Percentiles rank a stretch among this genome's conserved stretches.
Evolutionary conservation across 306 rosid genomes (phyloP).

Genomic region (Trifolium subterraneum): DNA sequence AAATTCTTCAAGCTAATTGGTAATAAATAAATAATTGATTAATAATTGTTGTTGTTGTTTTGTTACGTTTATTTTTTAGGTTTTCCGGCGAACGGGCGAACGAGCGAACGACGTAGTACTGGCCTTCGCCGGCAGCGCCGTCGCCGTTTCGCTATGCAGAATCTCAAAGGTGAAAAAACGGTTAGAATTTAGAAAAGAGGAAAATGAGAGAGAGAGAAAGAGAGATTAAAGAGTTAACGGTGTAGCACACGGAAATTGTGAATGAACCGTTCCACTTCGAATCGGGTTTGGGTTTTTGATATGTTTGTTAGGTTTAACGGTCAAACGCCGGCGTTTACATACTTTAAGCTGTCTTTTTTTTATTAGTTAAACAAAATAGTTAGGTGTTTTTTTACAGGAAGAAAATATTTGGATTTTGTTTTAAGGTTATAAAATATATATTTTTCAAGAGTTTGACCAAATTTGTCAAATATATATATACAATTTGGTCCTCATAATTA

Average conservation of each 20-base stretch:
- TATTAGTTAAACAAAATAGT: not conserved
- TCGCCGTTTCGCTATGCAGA: constrained; percentile 34
- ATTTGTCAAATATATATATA: no score
- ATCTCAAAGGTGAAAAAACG: constrained; percentile 51
- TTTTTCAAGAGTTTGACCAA: no score
- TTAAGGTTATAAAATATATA: no score
- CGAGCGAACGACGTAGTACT: constrained; percentile 54
- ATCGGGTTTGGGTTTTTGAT: constrained; percentile 1
- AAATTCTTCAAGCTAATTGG: not conserved
- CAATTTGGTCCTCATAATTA: no score
- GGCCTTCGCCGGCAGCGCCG: constrained; percentile 53
- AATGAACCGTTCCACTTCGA: not conserved
- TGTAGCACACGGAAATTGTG: constrained; percentile 34
- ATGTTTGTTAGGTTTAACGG: constrained; percentile 52
- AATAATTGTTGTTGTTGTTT: not conserved
- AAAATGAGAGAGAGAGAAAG: constrained; percentile 20
- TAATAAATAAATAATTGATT: no score
- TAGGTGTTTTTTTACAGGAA: no score
- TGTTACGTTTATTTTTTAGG: not conserved
- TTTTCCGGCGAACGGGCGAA: constrained; percentile 48
- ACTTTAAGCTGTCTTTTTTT: constrained; percentile 35
- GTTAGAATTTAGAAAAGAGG: constrained; percentile 29
- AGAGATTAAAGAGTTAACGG: not conserved
- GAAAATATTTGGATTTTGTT: no score
- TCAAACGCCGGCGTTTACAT: constrained; percentile 58